Evolutionary conservation across 1,284 basidiomycete species (phyloP).

Genomic region (Golubevia sp.): DNA sequence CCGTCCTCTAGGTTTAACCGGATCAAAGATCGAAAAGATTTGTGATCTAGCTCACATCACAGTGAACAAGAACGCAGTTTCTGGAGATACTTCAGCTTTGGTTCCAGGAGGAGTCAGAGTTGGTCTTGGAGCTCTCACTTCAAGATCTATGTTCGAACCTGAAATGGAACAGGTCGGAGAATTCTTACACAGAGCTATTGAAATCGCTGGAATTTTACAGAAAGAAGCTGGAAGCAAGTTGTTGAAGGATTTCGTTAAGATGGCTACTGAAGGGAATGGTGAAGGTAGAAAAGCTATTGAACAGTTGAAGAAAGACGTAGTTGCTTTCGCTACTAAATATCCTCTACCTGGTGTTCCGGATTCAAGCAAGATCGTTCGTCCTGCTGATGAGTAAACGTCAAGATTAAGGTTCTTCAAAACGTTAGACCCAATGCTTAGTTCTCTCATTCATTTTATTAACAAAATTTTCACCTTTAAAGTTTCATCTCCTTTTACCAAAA

Average conservation of each 20-base stretch:
- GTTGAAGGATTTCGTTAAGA: slow-evolving; percentile 91
- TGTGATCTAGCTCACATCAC: slow-evolving; percentile 90
- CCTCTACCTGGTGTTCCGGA: slow-evolving; percentile 10
- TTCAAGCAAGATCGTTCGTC: too few relatives aligned
- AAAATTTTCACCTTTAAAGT: too few relatives aligned
- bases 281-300: slow-evolving; percentile 4
- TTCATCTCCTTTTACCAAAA: too few relatives aligned
- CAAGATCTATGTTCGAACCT: slow-evolving; percentile 77
- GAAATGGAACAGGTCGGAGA: slow-evolving; percentile 84
- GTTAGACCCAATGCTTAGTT: too few relatives aligned
- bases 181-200: slow-evolving; percentile 67
- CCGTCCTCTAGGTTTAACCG: slow-evolving; percentile 90
- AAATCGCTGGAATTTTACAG: slow-evolving; percentile 66
- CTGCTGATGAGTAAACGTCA: too few relatives aligned
- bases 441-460: too few relatives aligned
- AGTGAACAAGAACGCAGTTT: slow-evolving; percentile 61
- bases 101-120: slow-evolving; percentile 97
- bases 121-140: slow-evolving; percentile 91
- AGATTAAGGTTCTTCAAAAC: too few relatives aligned
- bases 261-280: slow-evolving; percentile 11
- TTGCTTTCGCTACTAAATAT: slow-evolving; percentile 6
- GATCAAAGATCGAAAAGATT: slow-evolving; percentile 97
- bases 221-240: slow-evolving; percentile 93
- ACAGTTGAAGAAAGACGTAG: slow-evolving; percentile 7
- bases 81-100: slow-evolving; percentile 73